Evolutionary conservation across 331 rosid species (phyloP), one percentile per base, ranked within the genome.

Genomic region (Quercus phellos): DNA sequence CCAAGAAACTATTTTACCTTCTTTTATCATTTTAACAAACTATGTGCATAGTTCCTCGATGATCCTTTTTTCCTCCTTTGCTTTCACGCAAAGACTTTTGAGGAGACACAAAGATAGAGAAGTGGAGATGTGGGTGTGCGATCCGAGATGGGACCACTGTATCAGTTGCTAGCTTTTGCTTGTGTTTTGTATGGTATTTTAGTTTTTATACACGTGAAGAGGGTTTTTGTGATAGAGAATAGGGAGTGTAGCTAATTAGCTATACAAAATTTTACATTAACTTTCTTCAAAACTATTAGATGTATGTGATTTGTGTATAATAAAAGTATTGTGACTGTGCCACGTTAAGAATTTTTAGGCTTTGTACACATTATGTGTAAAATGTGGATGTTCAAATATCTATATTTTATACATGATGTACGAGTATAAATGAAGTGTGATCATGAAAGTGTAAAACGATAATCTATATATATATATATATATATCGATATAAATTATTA

Each of bases 1-100:
- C 71, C 73, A 27, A 77, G 84, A 63, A 63, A 17, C 74, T 34
- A 69, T 79, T 78, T 72, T 29, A 54, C n/a, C 35, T 75, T 55
- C 21, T 5, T 77, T 4, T 63, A 8, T 26, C 55, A 21, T 17
- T 64, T 17, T 64, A 4, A 55, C 27, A 19, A 64, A 2, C 53
- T 46, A 38, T 46, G 53, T 46, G 53, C 53, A 12, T 12, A 46
- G 3, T 66, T 35, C 26, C 71, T 9, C 70, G 46, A 38, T 38
- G 46, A 73, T 70, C 71, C 67, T 77, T 77, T 71, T 72, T 35
- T 63, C 6, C 12, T 60, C 73, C 87, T 87, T 92, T 74, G 88
- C 92, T 89, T 89, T 74, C 80, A 92, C 92, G 90, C 90, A 74
- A 90, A 84, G 96, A 60, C 85, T 78, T 70, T 78, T 78, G 81